Percentiles rank a stretch among this genome's conserved stretches.
Conservation (phyloP, 2,329 filamentous ascomycete genomes). For the Colletotrichum viniferum region DNA sequence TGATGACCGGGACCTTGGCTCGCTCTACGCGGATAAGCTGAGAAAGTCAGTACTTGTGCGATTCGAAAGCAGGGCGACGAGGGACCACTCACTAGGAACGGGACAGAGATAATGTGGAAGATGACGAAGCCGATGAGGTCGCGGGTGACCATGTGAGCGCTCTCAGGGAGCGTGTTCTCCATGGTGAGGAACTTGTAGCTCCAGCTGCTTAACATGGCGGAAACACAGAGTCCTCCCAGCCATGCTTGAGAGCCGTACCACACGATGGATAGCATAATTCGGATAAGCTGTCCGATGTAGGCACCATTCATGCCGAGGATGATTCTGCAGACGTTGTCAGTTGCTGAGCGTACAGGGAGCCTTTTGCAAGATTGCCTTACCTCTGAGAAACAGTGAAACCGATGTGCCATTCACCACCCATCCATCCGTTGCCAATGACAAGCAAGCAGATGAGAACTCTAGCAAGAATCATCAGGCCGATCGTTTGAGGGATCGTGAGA, state of each 20-base stretch:
- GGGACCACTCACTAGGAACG: slow-evolving; percentile 40
- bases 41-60: not conserved
- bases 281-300: slow-evolving; percentile 41
- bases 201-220: slow-evolving; percentile 47
- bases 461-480: slow-evolving; percentile 24
- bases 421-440: slow-evolving; percentile 29
- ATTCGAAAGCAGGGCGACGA: not conserved
- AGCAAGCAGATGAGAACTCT: slow-evolving; percentile 21
- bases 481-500: slow-evolving; percentile 23
- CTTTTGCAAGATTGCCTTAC: slow-evolving; percentile 28
- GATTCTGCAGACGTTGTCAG: not conserved
- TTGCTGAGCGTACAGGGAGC: no score
- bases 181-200: slow-evolving; percentile 49
- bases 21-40: slow-evolving; percentile 49
- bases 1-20: slow-evolving; percentile 51
- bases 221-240: slow-evolving; percentile 26
- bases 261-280: slow-evolving; percentile 43
- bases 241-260: slow-evolving; percentile 42
- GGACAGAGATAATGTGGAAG: slow-evolving; percentile 54
- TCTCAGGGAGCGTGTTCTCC: slow-evolving; percentile 46
- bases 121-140: slow-evolving; percentile 54
- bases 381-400: slow-evolving; percentile 41
- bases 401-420: slow-evolving; percentile 33
- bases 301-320: slow-evolving; percentile 41
- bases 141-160: slow-evolving; percentile 40